These are phyloP conservation scores for Chamaenerion angustifolium DNA, from an alignment of 345 rosid species.

Conservation along the genomic window DNA sequence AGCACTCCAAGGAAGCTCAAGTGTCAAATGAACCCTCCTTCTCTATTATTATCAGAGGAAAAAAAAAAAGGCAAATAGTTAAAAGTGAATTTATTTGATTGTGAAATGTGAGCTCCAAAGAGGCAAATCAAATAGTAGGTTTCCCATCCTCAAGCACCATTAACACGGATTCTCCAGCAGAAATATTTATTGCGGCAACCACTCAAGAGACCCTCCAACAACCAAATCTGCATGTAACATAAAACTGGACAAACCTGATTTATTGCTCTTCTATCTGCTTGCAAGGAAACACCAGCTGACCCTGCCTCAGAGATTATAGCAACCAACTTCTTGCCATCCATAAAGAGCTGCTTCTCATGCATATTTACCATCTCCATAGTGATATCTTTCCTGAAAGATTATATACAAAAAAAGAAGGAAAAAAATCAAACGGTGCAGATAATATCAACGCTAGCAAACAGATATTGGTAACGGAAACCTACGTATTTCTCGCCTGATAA, in stretches of 20 bases:
- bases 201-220: no score
- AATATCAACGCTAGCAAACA: neutral
- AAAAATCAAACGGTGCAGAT: neutral
- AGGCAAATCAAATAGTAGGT: no score
- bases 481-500: slow-evolving; percentile 95
- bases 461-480: slow-evolving; percentile 17
- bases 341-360: slow-evolving; percentile 95
- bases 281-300: slow-evolving; percentile 97
- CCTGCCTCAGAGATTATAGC: slow-evolving; percentile 99
- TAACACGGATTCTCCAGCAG: no score
- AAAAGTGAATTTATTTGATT: neutral
- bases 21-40: slow-evolving; percentile 89
- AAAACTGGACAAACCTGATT: slow-evolving; percentile 48
- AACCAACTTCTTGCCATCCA: slow-evolving; percentile 89
- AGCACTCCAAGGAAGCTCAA: slow-evolving; percentile 99
- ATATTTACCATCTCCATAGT: slow-evolving; percentile 99
- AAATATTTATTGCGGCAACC: no score
- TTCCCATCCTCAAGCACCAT: no score
- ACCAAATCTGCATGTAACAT: no score
- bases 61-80: no score
- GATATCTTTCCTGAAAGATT: slow-evolving; percentile 59
- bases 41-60: slow-evolving; percentile 32
- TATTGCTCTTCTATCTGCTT: slow-evolving; percentile 87
- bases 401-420: neutral
- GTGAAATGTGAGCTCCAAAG: neutral